Conservation (phyloP, 2,329 filamentous ascomycete species). For the Plectosphaerella cucumerina region DNA sequence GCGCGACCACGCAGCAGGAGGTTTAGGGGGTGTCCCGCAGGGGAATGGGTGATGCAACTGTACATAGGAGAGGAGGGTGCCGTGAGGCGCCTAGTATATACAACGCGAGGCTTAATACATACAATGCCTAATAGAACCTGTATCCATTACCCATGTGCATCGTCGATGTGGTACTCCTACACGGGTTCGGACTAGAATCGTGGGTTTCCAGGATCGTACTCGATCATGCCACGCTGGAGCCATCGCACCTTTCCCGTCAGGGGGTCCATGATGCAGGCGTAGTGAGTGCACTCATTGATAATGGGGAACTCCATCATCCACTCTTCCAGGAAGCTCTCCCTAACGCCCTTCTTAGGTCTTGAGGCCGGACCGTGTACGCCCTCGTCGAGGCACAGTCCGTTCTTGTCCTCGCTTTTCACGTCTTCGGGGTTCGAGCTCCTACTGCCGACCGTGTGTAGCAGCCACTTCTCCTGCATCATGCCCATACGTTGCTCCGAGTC, state of each 20-base stretch:
- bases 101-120: too few relatives aligned
- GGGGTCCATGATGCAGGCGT: conserved; percentile 54
- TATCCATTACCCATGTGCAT: too few relatives aligned
- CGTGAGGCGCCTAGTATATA: too few relatives aligned
- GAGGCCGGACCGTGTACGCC: background rate
- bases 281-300: conserved; percentile 55
- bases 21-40: background rate
- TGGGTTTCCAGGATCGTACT: background rate
- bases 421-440: background rate
- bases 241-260: conserved; percentile 40
- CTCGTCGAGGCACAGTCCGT: conserved; percentile 8
- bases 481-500: conserved; percentile 16
- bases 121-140: too few relatives aligned
- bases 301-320: conserved; percentile 50
- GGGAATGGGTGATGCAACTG: too few relatives aligned
- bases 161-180: too few relatives aligned
- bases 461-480: conserved; percentile 9
- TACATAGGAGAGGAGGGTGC: too few relatives aligned
- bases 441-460: conserved; percentile 1
- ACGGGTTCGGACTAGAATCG: background rate
- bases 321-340: conserved; percentile 28
- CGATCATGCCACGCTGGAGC: conserved; percentile 18
- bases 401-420: background rate
- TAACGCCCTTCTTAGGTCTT: conserved; percentile 18
- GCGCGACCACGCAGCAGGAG: conserved; percentile 23